Evolutionary conservation across 208 protist species (phyloP).

Genomic region (Naegleria fowleri): DNA sequence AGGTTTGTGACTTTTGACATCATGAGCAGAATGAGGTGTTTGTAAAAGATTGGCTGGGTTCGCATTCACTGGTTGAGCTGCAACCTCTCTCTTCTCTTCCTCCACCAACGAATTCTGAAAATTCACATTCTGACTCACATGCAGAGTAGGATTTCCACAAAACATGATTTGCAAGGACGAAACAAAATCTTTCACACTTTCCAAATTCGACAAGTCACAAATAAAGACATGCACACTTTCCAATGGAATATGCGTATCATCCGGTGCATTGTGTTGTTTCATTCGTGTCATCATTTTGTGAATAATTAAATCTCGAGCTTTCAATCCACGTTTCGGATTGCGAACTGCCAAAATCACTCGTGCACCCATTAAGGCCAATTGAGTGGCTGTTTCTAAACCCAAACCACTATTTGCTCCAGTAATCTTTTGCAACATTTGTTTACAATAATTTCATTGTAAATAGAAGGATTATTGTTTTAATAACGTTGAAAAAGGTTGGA

Average conservation of each 20-base stretch:
- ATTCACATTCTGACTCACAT: background rate
- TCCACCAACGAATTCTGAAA: background rate
- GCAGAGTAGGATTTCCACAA: background rate
- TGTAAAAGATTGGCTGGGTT: no score
- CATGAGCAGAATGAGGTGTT: no score
- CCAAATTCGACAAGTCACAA: background rate
- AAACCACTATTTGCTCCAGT: background rate
- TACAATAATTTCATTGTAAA: no score
- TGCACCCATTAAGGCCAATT: background rate
- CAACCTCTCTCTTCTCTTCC: no score
- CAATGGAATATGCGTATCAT: background rate
- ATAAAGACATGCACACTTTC: background rate
- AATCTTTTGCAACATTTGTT: no score
- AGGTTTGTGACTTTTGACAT: no score
- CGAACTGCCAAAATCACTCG: background rate
- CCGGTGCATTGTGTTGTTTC: no score
- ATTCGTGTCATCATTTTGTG: background rate
- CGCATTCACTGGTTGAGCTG: no score
- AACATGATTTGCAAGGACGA: background rate
- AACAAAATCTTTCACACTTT: background rate
- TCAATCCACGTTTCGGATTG: background rate
- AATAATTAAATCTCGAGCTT: background rate
- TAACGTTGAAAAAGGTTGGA: no score
- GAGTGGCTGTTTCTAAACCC: background rate
- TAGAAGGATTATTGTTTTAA: no score